Evolutionary conservation across 768 basidiomycete species (phyloP).

Genomic region (Boletus subcaerulescens): DNA sequence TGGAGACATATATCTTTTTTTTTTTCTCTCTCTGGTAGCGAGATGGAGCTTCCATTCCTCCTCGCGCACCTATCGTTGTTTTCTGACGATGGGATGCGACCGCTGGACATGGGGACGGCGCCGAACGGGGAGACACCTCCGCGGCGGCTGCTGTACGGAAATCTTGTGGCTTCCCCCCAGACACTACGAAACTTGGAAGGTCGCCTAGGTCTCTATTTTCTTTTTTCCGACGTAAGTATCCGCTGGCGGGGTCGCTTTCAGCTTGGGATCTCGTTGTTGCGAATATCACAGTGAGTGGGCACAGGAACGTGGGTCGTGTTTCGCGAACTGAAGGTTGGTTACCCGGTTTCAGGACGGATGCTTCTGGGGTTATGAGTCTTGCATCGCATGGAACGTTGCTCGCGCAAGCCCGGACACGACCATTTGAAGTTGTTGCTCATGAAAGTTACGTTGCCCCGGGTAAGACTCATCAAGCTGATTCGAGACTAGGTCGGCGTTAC

Average conservation of each 20-base stretch:
- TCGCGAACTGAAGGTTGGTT: slow-evolving; percentile 13
- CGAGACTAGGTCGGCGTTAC: slow-evolving; percentile 13
- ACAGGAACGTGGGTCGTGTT: slow-evolving; percentile 10
- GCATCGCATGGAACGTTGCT: slow-evolving; percentile 63
- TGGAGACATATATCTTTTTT: slow-evolving; percentile 21
- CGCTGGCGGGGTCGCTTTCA: slow-evolving; percentile 74
- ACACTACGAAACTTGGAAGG: slow-evolving; percentile 79
- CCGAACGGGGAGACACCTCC: slow-evolving; percentile 42
- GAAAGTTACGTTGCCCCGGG: slow-evolving; percentile 76
- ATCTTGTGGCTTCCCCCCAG: slow-evolving; percentile 79
- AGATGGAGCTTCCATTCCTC: slow-evolving; percentile 84
- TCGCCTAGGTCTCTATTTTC: slow-evolving; percentile 78
- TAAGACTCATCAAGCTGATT: slow-evolving; percentile 40
- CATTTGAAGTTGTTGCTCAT: slow-evolving; percentile 77
- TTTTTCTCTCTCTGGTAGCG: slow-evolving; percentile 52
- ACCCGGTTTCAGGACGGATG: slow-evolving; percentile 41
- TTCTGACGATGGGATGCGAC: slow-evolving; percentile 60
- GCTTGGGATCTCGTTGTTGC: slow-evolving; percentile 69
- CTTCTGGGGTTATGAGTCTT: slow-evolving; percentile 47
- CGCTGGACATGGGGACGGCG: slow-evolving; percentile 63
- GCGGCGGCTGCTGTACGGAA: slow-evolving; percentile 75
- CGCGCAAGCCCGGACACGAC: slow-evolving; percentile 65
- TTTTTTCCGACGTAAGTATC: slow-evolving; percentile 90
- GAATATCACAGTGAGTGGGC: slow-evolving; percentile 66
- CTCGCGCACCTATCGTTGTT: slow-evolving; percentile 79